Percentiles rank a stretch among this genome's conserved stretches.
Evolutionary conservation across 345 rosid species (phyloP).

Genomic region (Anacardium occidentale): DNA sequence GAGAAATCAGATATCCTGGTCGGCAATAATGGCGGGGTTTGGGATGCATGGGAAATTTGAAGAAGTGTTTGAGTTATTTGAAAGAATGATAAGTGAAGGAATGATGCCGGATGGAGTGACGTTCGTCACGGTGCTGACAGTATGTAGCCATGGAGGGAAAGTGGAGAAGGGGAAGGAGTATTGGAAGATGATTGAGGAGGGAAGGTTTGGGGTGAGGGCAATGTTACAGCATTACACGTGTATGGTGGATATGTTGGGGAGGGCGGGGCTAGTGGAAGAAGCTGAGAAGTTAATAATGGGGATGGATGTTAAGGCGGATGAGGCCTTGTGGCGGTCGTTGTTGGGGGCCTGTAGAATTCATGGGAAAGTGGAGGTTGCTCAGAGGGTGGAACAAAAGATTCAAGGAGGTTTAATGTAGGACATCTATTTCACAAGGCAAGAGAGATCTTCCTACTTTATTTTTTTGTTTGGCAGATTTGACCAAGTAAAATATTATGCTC

Average conservation of each 20-base stretch:
- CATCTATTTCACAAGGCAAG: too few species aligned
- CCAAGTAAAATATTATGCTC: too few species aligned
- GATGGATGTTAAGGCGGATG: conserved; percentile 32
- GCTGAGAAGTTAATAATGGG: conserved; percentile 32
- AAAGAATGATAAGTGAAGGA: conserved; percentile 33
- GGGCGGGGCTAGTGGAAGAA: conserved; percentile 34
- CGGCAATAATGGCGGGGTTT: conserved; percentile 30
- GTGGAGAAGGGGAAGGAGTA: conserved; percentile 33
- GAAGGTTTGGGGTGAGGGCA: conserved; percentile 33
- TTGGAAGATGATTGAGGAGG: conserved; percentile 26
- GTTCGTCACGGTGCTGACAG: conserved; percentile 29
- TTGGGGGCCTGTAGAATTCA: conserved; percentile 8
- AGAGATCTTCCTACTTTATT: too few species aligned
- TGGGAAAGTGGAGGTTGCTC: conserved; percentile 24
- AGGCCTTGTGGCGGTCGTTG: conserved; percentile 28
- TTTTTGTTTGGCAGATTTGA: too few species aligned
- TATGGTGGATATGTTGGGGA: conserved; percentile 41
- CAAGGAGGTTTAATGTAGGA: background rate
- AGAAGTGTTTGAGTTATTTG: conserved; percentile 33
- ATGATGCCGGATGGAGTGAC: conserved; percentile 30
- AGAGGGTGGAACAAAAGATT: conserved; percentile 12
- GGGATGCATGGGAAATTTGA: conserved; percentile 30
- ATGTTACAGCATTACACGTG: conserved; percentile 38
- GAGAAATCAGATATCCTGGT: conserved; percentile 34
- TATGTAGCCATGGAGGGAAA: conserved; percentile 35